A percentile compares a stretch with the other conserved stretches of the same genome.
These are phyloP conservation scores for Limtongia smithiae DNA, from an alignment of 805 yeast species.

Conservation along the genomic window DNA sequence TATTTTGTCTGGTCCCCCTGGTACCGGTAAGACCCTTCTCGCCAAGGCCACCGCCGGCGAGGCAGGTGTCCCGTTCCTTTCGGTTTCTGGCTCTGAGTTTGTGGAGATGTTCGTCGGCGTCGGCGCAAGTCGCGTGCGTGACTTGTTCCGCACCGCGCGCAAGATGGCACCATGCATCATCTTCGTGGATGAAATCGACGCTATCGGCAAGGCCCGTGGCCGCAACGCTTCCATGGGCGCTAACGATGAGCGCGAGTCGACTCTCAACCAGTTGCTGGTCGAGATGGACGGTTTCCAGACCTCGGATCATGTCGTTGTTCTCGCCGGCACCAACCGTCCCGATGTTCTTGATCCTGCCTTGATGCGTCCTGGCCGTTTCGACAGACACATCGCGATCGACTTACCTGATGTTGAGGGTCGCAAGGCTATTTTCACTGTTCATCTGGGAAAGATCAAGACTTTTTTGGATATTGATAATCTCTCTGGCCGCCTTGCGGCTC, in stretches of 20 bases:
- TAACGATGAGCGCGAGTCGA: slow-evolving; percentile 95
- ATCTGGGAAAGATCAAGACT: slow-evolving; percentile 68
- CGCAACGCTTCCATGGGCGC: slow-evolving; percentile 43
- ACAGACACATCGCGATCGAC: slow-evolving; percentile 86
- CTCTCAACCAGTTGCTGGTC: slow-evolving; percentile 89
- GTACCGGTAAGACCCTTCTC: slow-evolving; percentile 95
- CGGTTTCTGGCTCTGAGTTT: slow-evolving; percentile 96
- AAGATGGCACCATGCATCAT: slow-evolving; percentile 92
- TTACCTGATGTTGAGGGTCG: slow-evolving; percentile 94
- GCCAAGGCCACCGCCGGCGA: slow-evolving; percentile 99
- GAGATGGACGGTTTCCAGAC: slow-evolving; percentile 98
- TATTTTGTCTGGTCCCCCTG: slow-evolving; percentile 95
- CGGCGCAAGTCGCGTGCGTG: slow-evolving; percentile 97
- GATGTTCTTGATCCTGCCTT: slow-evolving; percentile 91
- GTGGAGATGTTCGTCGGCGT: slow-evolving; percentile 99
- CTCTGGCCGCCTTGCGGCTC: slow-evolving; percentile 85
- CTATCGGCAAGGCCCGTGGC: slow-evolving; percentile 93
- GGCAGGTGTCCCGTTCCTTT: slow-evolving; percentile 94
- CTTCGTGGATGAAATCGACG: slow-evolving; percentile 98
- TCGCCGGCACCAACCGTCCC: slow-evolving; percentile 96
- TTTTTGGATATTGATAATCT: slow-evolving; percentile 51
- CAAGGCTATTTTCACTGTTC: slow-evolving; percentile 86
- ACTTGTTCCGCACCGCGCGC: slow-evolving; percentile 85
- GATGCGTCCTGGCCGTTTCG: slow-evolving; percentile 96
- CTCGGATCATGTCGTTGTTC: slow-evolving; percentile 88